Conservation (phyloP, 2,329 filamentous ascomycete genomes). For the Trichoderma pleuroti region DNA sequence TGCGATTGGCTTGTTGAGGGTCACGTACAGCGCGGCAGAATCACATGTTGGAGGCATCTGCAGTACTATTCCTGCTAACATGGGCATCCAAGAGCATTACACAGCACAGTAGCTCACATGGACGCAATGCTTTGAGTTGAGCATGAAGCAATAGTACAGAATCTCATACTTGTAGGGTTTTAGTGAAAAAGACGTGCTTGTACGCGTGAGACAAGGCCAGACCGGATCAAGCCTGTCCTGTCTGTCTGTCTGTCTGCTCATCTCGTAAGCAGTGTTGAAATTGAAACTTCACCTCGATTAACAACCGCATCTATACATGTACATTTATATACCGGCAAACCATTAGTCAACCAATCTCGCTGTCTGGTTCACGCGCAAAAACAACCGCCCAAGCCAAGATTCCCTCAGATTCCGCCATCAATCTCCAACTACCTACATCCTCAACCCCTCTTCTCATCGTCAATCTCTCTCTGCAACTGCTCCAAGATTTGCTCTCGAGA, state of each 20-base stretch:
- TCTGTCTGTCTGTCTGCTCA: no score
- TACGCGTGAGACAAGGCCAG: background rate
- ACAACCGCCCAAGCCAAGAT: background rate
- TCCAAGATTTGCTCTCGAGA: conserved; percentile 72
- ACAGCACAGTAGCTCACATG: background rate
- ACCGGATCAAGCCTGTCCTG: background rate
- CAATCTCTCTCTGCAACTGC: conserved; percentile 76
- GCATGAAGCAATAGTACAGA: background rate
- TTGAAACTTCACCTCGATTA: conserved; percentile 6
- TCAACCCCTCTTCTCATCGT: conserved; percentile 70
- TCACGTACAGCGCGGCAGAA: background rate
- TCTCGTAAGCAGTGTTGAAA: background rate
- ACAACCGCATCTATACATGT: conserved; percentile 8
- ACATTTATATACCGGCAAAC: conserved; percentile 11
- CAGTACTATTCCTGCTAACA: background rate
- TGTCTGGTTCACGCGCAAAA: conserved; percentile 2
- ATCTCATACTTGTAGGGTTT: background rate
- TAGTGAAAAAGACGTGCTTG: background rate
- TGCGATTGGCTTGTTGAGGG: conserved; percentile 15
- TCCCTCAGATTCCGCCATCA: background rate
- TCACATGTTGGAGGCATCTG: conserved; percentile 9
- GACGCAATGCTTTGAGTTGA: background rate
- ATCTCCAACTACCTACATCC: conserved; percentile 28
- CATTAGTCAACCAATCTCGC: conserved; percentile 5
- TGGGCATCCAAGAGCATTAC: background rate